Conservation (phyloP, 192 early-diverging fungal genomes). For the Coemansia sp. region DNA sequence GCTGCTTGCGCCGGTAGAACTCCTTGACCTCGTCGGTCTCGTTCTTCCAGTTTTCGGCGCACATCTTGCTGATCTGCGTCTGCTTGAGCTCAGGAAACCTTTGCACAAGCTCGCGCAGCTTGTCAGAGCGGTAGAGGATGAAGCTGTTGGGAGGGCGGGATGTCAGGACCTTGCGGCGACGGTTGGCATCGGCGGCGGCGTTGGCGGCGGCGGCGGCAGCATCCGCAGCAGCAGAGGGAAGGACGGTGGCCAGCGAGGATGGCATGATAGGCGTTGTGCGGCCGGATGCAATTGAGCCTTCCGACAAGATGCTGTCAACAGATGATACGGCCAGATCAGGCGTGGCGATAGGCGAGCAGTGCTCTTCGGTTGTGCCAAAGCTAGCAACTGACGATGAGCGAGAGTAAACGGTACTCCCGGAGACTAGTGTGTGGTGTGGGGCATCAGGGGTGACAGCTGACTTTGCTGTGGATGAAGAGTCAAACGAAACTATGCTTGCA, state of each 20-base stretch:
- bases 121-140: constrained; percentile 56
- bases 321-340: constrained; percentile 3
- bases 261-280: constrained; percentile 26
- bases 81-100: constrained; percentile 53
- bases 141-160: constrained; percentile 58
- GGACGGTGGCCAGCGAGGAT: constrained; percentile 17
- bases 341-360: constrained; percentile 19
- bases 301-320: constrained; percentile 5
- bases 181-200: constrained; percentile 33
- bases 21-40: constrained; percentile 54
- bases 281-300: constrained; percentile 20
- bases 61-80: constrained; percentile 58
- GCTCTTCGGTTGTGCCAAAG: constrained; percentile 25
- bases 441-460: not conserved
- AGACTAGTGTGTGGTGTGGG: not conserved
- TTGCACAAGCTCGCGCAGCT: constrained; percentile 52
- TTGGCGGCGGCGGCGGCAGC: constrained; percentile 27
- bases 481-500: constrained; percentile 46
- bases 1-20: constrained; percentile 49
- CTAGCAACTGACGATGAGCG: constrained; percentile 38
- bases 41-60: constrained; percentile 56
- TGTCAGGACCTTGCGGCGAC: constrained; percentile 54
- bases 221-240: constrained; percentile 28
- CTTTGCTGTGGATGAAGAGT: constrained; percentile 19
- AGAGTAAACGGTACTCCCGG: constrained; percentile 19